Evolutionary conservation across 768 basidiomycete species (phyloP).

Genomic region (Rhodotorula toruloides): DNA sequence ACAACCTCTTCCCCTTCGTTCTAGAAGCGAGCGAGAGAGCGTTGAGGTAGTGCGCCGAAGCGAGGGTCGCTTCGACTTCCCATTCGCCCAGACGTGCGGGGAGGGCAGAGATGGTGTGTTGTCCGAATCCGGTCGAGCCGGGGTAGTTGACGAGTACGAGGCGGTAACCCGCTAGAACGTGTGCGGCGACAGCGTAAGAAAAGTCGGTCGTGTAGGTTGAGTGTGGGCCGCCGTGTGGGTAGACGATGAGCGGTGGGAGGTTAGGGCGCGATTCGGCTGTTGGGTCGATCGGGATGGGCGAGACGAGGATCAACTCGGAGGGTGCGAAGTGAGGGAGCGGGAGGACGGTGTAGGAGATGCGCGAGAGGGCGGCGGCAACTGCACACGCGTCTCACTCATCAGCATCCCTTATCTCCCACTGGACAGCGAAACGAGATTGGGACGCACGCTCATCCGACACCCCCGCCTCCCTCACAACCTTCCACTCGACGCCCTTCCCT

Average conservation of each 20-base stretch:
- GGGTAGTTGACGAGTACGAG: slow-evolving; percentile 50
- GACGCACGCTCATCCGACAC: slow-evolving; percentile 50
- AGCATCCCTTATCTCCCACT: no score
- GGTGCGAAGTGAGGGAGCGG: slow-evolving; percentile 54
- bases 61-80: slow-evolving; percentile 64
- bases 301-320: slow-evolving; percentile 53
- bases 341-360: slow-evolving; percentile 52
- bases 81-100: slow-evolving; percentile 60
- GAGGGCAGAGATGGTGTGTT: slow-evolving; percentile 56
- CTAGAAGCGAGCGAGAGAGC: slow-evolving; percentile 53
- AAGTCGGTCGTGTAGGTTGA: slow-evolving; percentile 54
- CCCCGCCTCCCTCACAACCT: slow-evolving; percentile 51
- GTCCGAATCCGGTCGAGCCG: slow-evolving; percentile 63
- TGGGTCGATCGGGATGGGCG: slow-evolving; percentile 21
- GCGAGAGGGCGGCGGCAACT: slow-evolving; percentile 53
- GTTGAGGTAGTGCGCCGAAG: slow-evolving; percentile 55
- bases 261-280: not conserved
- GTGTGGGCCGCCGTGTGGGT: slow-evolving; percentile 65
- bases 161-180: slow-evolving; percentile 54
- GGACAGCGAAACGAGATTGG: not conserved
- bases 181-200: slow-evolving; percentile 50
- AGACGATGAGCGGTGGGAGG: slow-evolving; percentile 50
- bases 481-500: slow-evolving; percentile 44
- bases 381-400: no score
- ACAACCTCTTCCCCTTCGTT: slow-evolving; percentile 55